Percentiles rank a stretch among this genome's conserved stretches.
Conservation (phyloP, 1,284 basidiomycete genomes). For the Xerocomus minutiporus region DNA sequence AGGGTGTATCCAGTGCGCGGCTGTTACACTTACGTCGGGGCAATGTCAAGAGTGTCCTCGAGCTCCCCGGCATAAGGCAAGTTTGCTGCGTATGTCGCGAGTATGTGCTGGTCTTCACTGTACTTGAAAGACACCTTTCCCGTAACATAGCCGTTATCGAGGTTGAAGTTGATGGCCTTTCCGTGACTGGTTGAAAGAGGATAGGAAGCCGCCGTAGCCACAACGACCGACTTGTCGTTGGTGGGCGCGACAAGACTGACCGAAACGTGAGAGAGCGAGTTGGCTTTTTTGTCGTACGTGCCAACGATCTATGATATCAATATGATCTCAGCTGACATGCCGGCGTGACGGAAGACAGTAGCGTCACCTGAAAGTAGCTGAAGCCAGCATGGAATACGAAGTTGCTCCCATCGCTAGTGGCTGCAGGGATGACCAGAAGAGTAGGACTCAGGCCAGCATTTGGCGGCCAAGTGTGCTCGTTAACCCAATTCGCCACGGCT, state of each 20-base stretch:
- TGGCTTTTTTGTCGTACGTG: background rate
- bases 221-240: background rate
- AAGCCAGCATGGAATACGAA: background rate
- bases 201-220: background rate
- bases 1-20: background rate
- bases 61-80: background rate
- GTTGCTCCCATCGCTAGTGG: background rate
- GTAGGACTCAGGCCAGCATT: rapidly evolving
- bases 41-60: background rate
- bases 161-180: background rate
- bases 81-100: background rate
- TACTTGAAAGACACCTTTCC: background rate
- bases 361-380: background rate
- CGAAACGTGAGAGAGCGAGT: background rate
- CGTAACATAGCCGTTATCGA: background rate
- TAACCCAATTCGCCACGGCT: background rate
- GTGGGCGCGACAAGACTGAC: background rate
- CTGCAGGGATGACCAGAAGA: background rate
- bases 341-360: background rate
- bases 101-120: background rate
- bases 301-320: background rate
- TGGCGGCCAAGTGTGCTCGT: background rate
- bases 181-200: background rate
- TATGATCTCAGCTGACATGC: background rate
- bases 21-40: background rate